Base-by-base conservation (phyloP, 148 eudicot genomes). In the Persicaria maculosa region DNA sequence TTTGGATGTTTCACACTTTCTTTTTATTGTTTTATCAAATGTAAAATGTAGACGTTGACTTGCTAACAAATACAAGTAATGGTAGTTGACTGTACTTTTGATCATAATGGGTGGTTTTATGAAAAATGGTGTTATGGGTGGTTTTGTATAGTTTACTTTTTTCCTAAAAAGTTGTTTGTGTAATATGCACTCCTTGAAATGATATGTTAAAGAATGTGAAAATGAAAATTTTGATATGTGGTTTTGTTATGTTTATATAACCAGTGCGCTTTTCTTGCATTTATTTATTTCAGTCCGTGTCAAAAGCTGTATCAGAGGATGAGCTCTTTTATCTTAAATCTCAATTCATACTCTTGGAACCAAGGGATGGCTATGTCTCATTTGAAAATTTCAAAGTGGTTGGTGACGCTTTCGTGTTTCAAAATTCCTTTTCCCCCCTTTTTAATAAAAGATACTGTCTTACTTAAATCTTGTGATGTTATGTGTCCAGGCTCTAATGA, bases 281-380 rank as follows among this genome's bases (percentile, higher is more conserved):
- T 17, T 47, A 55, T 19, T 57, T 9, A 31, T 79, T 81, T 68
- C 90, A 95, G 99, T 97, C 99, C 73, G 91, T 95, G 75, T 92
- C 99, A 55, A 95, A 89, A 84, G 96, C 94, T 83, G 75, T 92
- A 72, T 79, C 92, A 36, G 97, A 88, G 75, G 88, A 88, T 75
- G 92, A 95, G 80, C 79, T 95, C 9, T 80, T 87, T 73, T 92
- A 85, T 81, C 87, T 90, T 16, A 79, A 81, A 80, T 84, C 92
- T 74, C 99, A 95, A 80, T 95, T 92, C 69, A 81, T 73, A 25
- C 88, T 90, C 73, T 74, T 95, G 77, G 88, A 95, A 75, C 97
- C 99, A 43, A 89, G 81, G 76, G 90, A 85, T 76, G 99, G 94
- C 48, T 75, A 16, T 61, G 83, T 90, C 53, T 85, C 92, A 22